phyloP scores from a whole-genome alignment of 2,329 filamentous ascomycete species.

The Chrysoporthe cubensis region DNA sequence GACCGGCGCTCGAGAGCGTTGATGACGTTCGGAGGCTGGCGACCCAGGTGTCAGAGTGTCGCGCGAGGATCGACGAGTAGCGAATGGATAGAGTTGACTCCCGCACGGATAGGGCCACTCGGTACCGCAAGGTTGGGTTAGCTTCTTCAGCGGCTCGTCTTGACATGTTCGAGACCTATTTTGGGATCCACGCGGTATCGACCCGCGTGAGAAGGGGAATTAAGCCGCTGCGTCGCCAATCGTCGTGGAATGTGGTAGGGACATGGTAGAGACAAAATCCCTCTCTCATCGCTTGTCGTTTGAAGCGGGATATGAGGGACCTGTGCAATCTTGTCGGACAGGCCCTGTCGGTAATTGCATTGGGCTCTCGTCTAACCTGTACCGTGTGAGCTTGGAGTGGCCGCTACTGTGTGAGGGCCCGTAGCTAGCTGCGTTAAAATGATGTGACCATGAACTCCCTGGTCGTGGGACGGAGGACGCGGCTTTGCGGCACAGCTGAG shows the following conservation, averaged over 20 bases:
- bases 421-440: not conserved
- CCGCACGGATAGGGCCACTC: not conserved
- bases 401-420: not conserved
- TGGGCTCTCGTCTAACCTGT: not conserved
- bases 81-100: not conserved
- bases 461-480: not conserved
- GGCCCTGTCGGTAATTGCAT: slow-evolving; percentile 13
- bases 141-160: not conserved
- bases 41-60: not conserved
- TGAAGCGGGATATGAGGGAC: not conserved
- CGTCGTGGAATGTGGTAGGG: not conserved
- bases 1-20: not conserved
- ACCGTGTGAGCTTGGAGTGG: not conserved
- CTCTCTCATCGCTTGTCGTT: not conserved
- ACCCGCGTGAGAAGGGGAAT: not conserved
- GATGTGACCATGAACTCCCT: not conserved
- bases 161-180: not conserved
- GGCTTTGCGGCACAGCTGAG: slow-evolving; percentile 10
- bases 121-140: slow-evolving; percentile 1
- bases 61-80: no score
- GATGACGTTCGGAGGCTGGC: not conserved
- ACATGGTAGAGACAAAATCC: not conserved
- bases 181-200: not conserved
- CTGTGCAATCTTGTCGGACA: slow-evolving; percentile 6
- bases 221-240: not conserved